Base-by-base conservation (phyloP, 768 basidiomycete genomes). In the Naganishia vaughanmartiniae region DNA sequence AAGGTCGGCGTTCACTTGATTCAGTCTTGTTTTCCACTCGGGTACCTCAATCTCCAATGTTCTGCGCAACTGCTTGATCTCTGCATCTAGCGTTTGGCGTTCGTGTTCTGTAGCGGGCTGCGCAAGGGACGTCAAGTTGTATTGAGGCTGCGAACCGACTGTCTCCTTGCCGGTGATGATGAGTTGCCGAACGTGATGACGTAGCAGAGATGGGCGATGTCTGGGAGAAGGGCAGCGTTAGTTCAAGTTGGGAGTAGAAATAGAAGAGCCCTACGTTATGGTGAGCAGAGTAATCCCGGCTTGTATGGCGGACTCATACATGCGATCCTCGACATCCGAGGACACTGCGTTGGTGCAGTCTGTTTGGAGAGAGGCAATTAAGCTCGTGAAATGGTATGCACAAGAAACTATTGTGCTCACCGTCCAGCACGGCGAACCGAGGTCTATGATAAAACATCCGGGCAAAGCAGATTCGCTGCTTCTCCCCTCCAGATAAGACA, bases 341-440 rank as follows among this genome's bases (percentile, higher is more conserved):
- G 92, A 94, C 12, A 98, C 92, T 0, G 94, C 95, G 67, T 90
- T 92, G 7, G 94, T 97, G 80, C 93, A 96, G 77, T 98, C 93
- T 90, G 45, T 24, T 4, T 57, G 33, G 33, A 17, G 31, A 17
- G 19, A 17, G 26, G 31, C 15, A 51, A 42, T 42, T 45, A 14
- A 63, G 34, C 14, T 46, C 69, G 14, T 45, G 65, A n/a, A 12
- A 31, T 51, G 28, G 12, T 42, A 26, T 42, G 30, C n/a, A 39
- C 39, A 51, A 66, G 36, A 34, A 48, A 34, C 53, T 24, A 34
- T 26, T 9, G 11, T 14, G 82, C 88, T 69, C 73, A 92, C 92
- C 91, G 81, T 94, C 92, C 71, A 94, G 83, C 17, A 95, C 85
- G 0, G 89, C 92, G 80, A 89, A 94, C 78, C 86, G 87, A 1